Conservation (phyloP, 495 filamentous ascomycete genomes). For the Podospora anserina region DNA sequence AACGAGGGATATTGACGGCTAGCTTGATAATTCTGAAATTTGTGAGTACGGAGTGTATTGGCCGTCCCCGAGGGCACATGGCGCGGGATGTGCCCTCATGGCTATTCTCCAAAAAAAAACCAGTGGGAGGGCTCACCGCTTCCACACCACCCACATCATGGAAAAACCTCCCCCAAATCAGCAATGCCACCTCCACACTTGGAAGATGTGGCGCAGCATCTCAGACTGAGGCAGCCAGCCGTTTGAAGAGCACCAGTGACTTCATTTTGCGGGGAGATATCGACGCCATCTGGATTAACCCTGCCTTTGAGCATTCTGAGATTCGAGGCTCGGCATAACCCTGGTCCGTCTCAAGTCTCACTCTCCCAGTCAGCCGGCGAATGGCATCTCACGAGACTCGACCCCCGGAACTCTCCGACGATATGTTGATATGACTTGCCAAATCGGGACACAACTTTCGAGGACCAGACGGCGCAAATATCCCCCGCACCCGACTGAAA, state of each 20-base stretch:
- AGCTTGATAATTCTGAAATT: neutral
- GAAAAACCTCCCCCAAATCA: neutral
- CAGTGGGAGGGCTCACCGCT: conserved; percentile 17
- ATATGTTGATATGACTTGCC: neutral
- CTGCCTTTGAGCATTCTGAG: neutral
- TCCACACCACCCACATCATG: neutral
- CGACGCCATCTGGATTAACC: neutral
- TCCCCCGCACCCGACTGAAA: conserved; percentile 4
- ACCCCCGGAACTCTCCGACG: neutral
- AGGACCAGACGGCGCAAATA: conserved; percentile 9
- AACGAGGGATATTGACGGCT: neutral
- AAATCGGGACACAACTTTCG: conserved; percentile 8
- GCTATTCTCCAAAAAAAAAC: neutral
- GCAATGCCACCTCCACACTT: conserved; percentile 8
- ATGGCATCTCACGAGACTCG: neutral
- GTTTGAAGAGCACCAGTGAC: neutral
- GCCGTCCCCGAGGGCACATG: neutral
- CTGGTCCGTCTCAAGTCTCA: neutral
- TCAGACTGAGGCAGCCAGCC: conserved; percentile 8
- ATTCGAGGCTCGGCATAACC: neutral
- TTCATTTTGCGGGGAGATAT: conserved; percentile 3
- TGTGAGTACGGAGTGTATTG: neutral
- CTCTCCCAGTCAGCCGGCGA: neutral
- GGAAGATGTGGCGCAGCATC: conserved; percentile 12
- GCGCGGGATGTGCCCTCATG: neutral